These are phyloP conservation scores for Monilinia aucupariae DNA, from an alignment of 2,329 filamentous ascomycete species.

Conservation along the genomic window DNA sequence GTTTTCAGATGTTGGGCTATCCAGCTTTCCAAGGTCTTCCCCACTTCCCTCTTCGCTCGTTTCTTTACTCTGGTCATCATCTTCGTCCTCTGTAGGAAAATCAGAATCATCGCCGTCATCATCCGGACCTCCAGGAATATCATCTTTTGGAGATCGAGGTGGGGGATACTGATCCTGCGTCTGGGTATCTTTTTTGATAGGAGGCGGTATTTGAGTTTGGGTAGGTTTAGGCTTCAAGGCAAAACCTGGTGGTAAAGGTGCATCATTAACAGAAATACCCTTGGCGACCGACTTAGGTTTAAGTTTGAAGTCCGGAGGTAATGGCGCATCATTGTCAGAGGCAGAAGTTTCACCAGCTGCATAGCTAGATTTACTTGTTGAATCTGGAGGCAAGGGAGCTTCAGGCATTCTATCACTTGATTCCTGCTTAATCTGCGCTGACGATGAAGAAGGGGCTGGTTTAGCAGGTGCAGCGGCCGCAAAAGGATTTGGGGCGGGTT, in stretches of 20 bases:
- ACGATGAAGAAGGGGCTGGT: slow-evolving; percentile 21
- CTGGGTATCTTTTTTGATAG: slow-evolving; percentile 10
- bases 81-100: slow-evolving; percentile 33
- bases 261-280: slow-evolving; percentile 28
- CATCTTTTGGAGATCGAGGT: slow-evolving; percentile 27
- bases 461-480: slow-evolving; percentile 20
- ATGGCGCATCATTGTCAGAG: slow-evolving; percentile 38
- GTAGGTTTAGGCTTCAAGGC: slow-evolving; percentile 23
- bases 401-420: slow-evolving; percentile 29
- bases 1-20: slow-evolving; percentile 47
- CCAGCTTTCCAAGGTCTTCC: slow-evolving; percentile 58
- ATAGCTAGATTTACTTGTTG: slow-evolving; percentile 36
- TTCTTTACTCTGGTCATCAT: slow-evolving; percentile 41
- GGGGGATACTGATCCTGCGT: slow-evolving; percentile 21
- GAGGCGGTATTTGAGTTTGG: slow-evolving; percentile 16
- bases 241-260: slow-evolving; percentile 41
- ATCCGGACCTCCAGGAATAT: slow-evolving; percentile 33
- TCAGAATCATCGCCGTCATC: slow-evolving; percentile 33
- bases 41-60: slow-evolving; percentile 54
- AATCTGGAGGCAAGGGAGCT: slow-evolving; percentile 43
- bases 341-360: slow-evolving; percentile 38
- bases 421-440: slow-evolving; percentile 29
- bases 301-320: slow-evolving; percentile 39
- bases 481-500: slow-evolving; percentile 20
- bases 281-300: slow-evolving; percentile 20